phyloP scores from a whole-genome alignment of 2,329 filamentous ascomycete genomes.

The Xylaria sp. region DNA sequence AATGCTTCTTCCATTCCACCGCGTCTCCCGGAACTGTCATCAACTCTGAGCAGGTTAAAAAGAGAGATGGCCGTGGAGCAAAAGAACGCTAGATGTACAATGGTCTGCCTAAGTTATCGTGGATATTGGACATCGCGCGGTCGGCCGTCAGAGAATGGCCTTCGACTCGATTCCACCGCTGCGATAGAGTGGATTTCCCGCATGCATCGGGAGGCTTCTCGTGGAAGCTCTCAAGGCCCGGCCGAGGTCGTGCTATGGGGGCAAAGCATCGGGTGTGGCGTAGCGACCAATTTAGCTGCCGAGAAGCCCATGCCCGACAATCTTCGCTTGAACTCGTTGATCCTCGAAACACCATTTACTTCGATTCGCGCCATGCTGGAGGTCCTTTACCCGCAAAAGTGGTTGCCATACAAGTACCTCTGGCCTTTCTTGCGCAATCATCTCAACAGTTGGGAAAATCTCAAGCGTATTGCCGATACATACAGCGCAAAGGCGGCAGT shows the following conservation, averaged over 20 bases:
- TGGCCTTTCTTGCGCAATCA: constrained; percentile 77
- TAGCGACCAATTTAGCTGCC: constrained; percentile 71
- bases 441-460: constrained; percentile 64
- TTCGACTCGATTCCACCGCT: constrained; percentile 74
- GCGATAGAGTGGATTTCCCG: constrained; percentile 70
- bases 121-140: constrained; percentile 84
- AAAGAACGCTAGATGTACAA: constrained; percentile 53
- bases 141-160: constrained; percentile 74
- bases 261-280: constrained; percentile 78
- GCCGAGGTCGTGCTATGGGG: constrained; percentile 73
- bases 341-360: constrained; percentile 81
- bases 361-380: constrained; percentile 76
- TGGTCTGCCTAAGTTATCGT: constrained; percentile 70
- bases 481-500: constrained; percentile 38
- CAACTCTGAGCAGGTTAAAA: constrained; percentile 59
- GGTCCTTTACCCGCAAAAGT: constrained; percentile 79
- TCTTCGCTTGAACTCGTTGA: constrained; percentile 59
- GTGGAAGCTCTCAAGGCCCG: constrained; percentile 27
- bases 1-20: constrained; percentile 69
- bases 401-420: constrained; percentile 80
- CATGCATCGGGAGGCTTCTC: constrained; percentile 48
- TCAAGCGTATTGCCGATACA: constrained; percentile 55
- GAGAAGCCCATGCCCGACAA: constrained; percentile 51
- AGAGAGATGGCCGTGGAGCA: constrained; percentile 50
- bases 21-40: constrained; percentile 66